Conservation (phyloP, 2,329 filamentous ascomycete species). For the Cladosporium colombiae region DNA sequence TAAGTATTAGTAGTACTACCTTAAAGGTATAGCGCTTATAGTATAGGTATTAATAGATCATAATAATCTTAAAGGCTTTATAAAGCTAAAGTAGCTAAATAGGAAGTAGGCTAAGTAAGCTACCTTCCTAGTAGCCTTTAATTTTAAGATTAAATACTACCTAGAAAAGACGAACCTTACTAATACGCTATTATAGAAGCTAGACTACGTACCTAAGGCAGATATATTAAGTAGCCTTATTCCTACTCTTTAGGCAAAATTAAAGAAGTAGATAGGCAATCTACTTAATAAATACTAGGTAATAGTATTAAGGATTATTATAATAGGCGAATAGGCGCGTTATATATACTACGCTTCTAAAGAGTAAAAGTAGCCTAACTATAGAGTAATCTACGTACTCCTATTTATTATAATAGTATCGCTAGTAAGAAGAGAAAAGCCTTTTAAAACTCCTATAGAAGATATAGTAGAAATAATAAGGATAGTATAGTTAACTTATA, state of each 20-base stretch:
- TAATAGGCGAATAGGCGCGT: neutral
- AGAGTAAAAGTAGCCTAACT: neutral
- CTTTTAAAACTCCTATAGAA: neutral
- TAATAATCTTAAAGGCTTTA: neutral
- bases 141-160: neutral
- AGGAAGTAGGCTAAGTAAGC: neutral
- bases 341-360: neutral
- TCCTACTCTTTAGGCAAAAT: neutral
- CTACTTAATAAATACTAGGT: neutral
- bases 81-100: neutral
- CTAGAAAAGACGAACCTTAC: neutral
- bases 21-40: neutral
- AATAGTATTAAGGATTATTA: neutral
- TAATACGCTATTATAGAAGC: neutral
- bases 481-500: no score
- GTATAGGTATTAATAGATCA: neutral
- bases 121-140: neutral
- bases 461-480: neutral
- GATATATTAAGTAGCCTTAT: no score
- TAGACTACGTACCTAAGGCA: neutral
- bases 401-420: neutral
- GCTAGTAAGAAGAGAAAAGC: neutral
- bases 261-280: neutral
- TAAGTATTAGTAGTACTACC: neutral
- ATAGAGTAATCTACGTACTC: neutral